Conservation (phyloP, 108 stramenopile genomes). For the Skeletonema tropicum region DNA sequence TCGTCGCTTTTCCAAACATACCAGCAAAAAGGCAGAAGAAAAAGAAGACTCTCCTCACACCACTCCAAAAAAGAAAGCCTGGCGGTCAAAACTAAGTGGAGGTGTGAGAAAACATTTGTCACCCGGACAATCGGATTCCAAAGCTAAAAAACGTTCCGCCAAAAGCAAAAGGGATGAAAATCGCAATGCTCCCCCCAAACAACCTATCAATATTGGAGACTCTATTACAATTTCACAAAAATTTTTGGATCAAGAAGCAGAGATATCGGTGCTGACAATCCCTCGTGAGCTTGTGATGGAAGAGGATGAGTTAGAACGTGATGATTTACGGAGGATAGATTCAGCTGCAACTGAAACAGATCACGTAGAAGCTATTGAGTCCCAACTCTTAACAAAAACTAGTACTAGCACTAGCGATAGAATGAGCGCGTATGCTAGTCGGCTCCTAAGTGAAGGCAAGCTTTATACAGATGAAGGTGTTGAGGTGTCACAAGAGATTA, state of each 20-base stretch:
- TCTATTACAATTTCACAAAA: slow-evolving; percentile 35
- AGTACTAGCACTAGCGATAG: slow-evolving; percentile 21
- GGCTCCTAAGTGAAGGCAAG: slow-evolving; percentile 7
- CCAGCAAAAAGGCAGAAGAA: neutral
- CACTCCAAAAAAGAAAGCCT: slow-evolving; percentile 9
- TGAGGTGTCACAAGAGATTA: neutral
- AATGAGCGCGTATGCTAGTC: slow-evolving; percentile 29
- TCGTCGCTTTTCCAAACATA: neutral
- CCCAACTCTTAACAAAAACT: neutral
- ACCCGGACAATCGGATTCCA: neutral
- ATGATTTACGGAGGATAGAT: neutral
- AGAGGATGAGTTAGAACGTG: slow-evolving; percentile 10
- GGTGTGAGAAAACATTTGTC: slow-evolving; percentile 31
- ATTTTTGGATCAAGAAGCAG: slow-evolving; percentile 21
- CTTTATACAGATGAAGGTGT: slow-evolving; percentile 11
- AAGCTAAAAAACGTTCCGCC: neutral
- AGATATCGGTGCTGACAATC: slow-evolving; percentile 34
- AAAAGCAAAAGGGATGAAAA: neutral
- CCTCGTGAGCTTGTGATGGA: slow-evolving; percentile 25
- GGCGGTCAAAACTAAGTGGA: slow-evolving; percentile 22
- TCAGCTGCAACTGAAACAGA: neutral
- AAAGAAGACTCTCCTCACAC: neutral
- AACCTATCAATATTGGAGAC: slow-evolving; percentile 36
- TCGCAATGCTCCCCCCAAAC: neutral
- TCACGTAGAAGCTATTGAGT: neutral